Evolutionary conservation across 1,139 yeast genomes (phyloP), one percentile per base, ranked within the genome.

Genomic region (Hansenula lynferdii): DNA sequence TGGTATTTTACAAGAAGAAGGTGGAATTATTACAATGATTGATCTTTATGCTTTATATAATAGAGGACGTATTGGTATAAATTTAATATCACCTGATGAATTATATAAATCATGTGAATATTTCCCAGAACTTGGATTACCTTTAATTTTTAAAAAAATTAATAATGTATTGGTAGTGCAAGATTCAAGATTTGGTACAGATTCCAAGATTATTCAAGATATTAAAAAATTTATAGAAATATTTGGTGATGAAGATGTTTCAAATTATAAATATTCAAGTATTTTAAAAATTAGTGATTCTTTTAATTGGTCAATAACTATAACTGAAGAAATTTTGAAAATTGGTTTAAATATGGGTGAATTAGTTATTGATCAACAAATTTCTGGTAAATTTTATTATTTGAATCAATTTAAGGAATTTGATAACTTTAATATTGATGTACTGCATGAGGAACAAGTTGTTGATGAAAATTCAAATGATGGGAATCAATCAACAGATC

Each of bases 321-420:
- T 86, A 15, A 72, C 90, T 3, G 67, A 66, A n/a, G 94, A 85
- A 53, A 86, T 85, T 47, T 59, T 86, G 16, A 78, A 77, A 39
- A 65, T 70, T 42, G 79, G 85, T 20, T 72, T 84, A 26, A 70
- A 67, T 8, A 56, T 61, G 4, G 92, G 89, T 1, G 60, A 61
- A 2, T 54, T 85, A 2, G 77, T 83, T 10, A 68, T 85, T 9
- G 96, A 86, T 58, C 80, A 80, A 45, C 75, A 76, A 41, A 66
- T 79, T 5, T 68, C 76, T 31, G 90, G 90, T 0, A 68, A 78
- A 5, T 54, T 62, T 20, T 72, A 62, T 48, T 71, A 65, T 35
- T 34, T 54, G 24, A 58, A 56, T 29, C 47, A 53, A 28, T 38
- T 45, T 17, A 24, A 18, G 4, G 11, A 25, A 18, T 5, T 29